These are phyloP conservation scores for Papiliotrema flavescens DNA, from an alignment of 1,284 basidiomycete species.

Conservation along the genomic window DNA sequence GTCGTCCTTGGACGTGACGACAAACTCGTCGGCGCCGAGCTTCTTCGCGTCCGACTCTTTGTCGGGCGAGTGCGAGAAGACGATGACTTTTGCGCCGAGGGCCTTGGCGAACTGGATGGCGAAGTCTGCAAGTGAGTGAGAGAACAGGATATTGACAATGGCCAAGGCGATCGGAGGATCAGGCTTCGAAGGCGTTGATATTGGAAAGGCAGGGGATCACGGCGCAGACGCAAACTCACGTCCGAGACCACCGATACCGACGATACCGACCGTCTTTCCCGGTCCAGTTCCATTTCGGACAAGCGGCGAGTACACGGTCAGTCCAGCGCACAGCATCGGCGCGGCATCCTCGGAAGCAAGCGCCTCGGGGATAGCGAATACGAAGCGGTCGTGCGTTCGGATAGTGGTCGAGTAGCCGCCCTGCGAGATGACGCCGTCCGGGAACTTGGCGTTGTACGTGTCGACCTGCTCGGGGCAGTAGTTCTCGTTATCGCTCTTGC, in stretches of 20 bases:
- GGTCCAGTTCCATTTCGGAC: slow-evolving; percentile 61
- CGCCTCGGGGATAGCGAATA: slow-evolving; percentile 63
- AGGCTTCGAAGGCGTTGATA: too few relatives aligned
- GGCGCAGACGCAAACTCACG: slow-evolving; percentile 24
- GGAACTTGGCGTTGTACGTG: slow-evolving; percentile 33
- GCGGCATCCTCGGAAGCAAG: slow-evolving; percentile 57
- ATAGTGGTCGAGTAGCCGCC: slow-evolving; percentile 61
- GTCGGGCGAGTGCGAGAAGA: slow-evolving; percentile 60
- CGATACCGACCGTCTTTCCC: slow-evolving; percentile 64
- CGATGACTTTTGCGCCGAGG: slow-evolving; percentile 60
- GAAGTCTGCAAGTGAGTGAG: slow-evolving; percentile 49
- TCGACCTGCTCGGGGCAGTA: slow-evolving; percentile 32
- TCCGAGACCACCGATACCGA: slow-evolving; percentile 60
- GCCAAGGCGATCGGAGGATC: too few relatives aligned
- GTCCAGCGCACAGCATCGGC: slow-evolving; percentile 57
- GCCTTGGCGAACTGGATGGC: slow-evolving; percentile 60
- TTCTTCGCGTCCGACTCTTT: slow-evolving; percentile 62
- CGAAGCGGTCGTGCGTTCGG: slow-evolving; percentile 63
- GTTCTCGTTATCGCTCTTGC: slow-evolving; percentile 56
- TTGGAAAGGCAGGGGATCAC: too few relatives aligned
- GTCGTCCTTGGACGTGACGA: slow-evolving; percentile 50
- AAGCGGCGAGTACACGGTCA: slow-evolving; percentile 67
- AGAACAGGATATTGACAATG: too few relatives aligned
- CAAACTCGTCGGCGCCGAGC: slow-evolving; percentile 58
- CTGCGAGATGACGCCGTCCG: slow-evolving; percentile 28